Evolutionary conservation across 73 alveolate species (phyloP).

Genomic region (Tetrahymena malaccensis): DNA sequence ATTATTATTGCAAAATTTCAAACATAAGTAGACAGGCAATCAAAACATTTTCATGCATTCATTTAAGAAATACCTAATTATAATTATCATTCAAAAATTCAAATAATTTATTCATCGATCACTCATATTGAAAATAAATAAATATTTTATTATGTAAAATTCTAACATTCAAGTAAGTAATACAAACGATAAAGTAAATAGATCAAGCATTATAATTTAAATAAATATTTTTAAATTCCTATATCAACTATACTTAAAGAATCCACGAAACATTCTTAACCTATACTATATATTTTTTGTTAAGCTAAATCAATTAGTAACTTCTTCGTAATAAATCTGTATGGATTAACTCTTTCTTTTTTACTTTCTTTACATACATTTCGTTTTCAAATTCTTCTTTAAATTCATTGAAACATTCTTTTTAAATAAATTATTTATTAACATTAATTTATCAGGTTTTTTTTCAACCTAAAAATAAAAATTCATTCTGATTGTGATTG

Average conservation of each 20-base stretch:
- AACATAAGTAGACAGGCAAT: not conserved
- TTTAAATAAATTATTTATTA: too few species aligned
- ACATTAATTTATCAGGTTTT: too few species aligned
- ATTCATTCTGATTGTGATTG: too few species aligned
- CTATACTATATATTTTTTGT: not conserved
- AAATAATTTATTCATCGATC: not conserved
- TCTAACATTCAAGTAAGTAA: not conserved
- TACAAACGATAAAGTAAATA: not conserved
- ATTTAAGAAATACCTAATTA: not conserved
- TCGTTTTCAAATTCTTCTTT: too few species aligned
- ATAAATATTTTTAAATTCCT: not conserved
- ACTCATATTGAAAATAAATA: not conserved
- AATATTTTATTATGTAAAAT: not conserved
- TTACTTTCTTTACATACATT: not conserved
- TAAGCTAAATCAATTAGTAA: not conserved
- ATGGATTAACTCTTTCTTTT: not conserved
- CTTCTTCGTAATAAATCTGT: not conserved
- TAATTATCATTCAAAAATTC: not conserved
- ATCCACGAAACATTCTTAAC: not conserved
- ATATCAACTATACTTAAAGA: not conserved
- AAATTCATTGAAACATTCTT: too few species aligned
- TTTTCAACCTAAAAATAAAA: too few species aligned
- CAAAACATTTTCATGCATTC: not conserved
- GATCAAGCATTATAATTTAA: not conserved
- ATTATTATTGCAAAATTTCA: not conserved